Evolutionary conservation across 2,329 filamentous ascomycete genomes (phyloP).

Genomic region (Drechslerella dactyloides): DNA sequence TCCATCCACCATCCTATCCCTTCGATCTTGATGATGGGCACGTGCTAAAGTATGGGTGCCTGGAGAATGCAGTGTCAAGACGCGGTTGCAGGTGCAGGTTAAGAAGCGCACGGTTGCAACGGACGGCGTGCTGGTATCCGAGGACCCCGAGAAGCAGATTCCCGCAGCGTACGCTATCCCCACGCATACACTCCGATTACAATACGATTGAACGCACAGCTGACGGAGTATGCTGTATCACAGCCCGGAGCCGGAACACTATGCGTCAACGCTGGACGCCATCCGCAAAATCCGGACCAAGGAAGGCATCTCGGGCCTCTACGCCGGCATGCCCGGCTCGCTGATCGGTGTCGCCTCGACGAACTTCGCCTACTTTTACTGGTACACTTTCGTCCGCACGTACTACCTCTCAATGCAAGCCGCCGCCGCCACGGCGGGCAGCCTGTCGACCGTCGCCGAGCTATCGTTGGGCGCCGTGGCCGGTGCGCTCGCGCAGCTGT

Average conservation of each 20-base stretch:
- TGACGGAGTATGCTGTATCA: not conserved
- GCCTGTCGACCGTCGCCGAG: slow-evolving; percentile 78
- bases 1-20: not conserved
- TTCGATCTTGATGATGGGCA: slow-evolving; percentile 18
- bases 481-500: slow-evolving; percentile 89
- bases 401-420: slow-evolving; percentile 71
- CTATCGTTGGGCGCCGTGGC: slow-evolving; percentile 83
- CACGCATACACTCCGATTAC: not conserved
- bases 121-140: slow-evolving; percentile 37
- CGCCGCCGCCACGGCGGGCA: slow-evolving; percentile 54
- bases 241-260: slow-evolving; percentile 67
- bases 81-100: slow-evolving; percentile 91
- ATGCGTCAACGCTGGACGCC: slow-evolving; percentile 85
- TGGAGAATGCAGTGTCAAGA: slow-evolving; percentile 75
- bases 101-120: slow-evolving; percentile 65
- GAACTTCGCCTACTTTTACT: slow-evolving; percentile 98
- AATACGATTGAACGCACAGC: too few relatives aligned
- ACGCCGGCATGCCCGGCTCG: slow-evolving; percentile 84
- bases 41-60: slow-evolving; percentile 13
- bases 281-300: slow-evolving; percentile 80
- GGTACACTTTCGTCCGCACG: slow-evolving; percentile 74
- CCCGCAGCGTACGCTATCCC: slow-evolving; percentile 28
- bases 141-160: slow-evolving; percentile 43
- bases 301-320: slow-evolving; percentile 82
- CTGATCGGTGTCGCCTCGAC: slow-evolving; percentile 92